phyloP scores from a whole-genome alignment of 148 eudicot genomes.

The Silene uniflora region DNA sequence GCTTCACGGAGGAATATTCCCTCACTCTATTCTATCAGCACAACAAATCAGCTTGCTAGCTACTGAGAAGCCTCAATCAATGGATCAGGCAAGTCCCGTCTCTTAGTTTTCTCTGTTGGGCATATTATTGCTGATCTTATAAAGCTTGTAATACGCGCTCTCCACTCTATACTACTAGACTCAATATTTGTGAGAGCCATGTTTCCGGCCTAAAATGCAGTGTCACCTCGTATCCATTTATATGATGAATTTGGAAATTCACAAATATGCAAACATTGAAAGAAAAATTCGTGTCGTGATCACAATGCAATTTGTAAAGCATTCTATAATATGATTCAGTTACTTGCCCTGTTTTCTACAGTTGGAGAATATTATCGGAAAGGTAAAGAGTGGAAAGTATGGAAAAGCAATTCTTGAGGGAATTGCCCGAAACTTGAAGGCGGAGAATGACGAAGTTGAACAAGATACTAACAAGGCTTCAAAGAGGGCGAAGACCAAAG shows the following conservation, averaged over 20 bases:
- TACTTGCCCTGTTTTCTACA: conserved; percentile 33
- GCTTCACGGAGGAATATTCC: conserved; percentile 77
- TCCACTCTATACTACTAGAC: no score
- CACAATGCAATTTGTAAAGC: background rate
- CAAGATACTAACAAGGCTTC: conserved; percentile 31
- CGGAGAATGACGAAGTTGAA: conserved; percentile 22
- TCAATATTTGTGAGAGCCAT: no score
- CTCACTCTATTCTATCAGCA: conserved; percentile 85
- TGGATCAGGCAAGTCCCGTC: conserved; percentile 52
- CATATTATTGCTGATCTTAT: background rate
- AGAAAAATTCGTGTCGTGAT: background rate
- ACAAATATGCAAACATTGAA: background rate
- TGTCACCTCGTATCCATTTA: no score
- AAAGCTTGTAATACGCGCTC: no score
- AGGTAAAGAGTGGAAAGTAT: conserved; percentile 71
- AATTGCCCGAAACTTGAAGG: conserved; percentile 30
- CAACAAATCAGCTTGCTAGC: conserved; percentile 68
- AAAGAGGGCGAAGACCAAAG: conserved; percentile 53
- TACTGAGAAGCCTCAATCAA: conserved; percentile 56
- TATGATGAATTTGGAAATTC: background rate
- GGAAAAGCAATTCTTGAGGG: conserved; percentile 72
- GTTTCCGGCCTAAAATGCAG: no score
- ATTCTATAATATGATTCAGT: background rate
- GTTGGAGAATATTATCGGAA: conserved; percentile 88
- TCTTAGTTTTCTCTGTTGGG: background rate